These are phyloP conservation scores for Alternaria ventricosa DNA, from an alignment of 2,329 filamentous ascomycete genomes.

Conservation along the genomic window DNA sequence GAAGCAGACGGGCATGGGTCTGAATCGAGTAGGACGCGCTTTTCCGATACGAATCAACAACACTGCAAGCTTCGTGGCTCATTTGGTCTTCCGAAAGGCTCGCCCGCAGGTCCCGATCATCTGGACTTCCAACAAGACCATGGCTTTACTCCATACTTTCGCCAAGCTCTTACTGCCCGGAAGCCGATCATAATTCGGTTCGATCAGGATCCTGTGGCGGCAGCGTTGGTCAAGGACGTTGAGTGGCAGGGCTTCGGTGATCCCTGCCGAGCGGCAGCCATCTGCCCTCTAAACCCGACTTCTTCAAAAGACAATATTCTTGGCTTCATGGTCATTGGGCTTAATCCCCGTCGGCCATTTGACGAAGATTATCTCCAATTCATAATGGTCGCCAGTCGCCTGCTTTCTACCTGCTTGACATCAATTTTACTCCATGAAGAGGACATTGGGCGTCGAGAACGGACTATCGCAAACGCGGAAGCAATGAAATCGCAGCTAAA, in stretches of 20 bases:
- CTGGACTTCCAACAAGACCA: conserved; percentile 28
- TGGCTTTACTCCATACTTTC: conserved; percentile 35
- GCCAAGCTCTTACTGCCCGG: conserved; percentile 34
- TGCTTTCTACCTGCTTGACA: conserved; percentile 49
- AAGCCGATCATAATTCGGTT: conserved; percentile 36
- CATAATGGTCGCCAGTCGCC: conserved; percentile 41
- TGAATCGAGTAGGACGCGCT: conserved; percentile 9
- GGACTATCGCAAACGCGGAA: conserved; percentile 42
- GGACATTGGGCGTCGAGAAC: conserved; percentile 45
- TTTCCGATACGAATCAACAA: conserved; percentile 11
- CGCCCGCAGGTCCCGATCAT: conserved; percentile 26
- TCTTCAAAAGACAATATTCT: conserved; percentile 42
- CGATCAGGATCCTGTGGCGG: conserved; percentile 37
- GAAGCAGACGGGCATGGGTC: conserved; percentile 16
- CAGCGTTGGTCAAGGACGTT: conserved; percentile 34
- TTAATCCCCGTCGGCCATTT: conserved; percentile 49
- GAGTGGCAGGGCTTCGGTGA: conserved; percentile 46
- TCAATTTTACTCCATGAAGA: conserved; percentile 50
- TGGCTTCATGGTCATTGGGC: conserved; percentile 50
- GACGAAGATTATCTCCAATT: conserved; percentile 51
- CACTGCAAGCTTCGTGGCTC: conserved; percentile 33
- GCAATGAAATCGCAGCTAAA: conserved; percentile 46
- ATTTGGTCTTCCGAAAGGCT: conserved; percentile 23
- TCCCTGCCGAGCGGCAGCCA: conserved; percentile 38
- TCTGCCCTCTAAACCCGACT: conserved; percentile 48